Evolutionary conservation across 352 stramenopile genomes (phyloP).

Genomic region (Phytophthora podocarpi): DNA sequence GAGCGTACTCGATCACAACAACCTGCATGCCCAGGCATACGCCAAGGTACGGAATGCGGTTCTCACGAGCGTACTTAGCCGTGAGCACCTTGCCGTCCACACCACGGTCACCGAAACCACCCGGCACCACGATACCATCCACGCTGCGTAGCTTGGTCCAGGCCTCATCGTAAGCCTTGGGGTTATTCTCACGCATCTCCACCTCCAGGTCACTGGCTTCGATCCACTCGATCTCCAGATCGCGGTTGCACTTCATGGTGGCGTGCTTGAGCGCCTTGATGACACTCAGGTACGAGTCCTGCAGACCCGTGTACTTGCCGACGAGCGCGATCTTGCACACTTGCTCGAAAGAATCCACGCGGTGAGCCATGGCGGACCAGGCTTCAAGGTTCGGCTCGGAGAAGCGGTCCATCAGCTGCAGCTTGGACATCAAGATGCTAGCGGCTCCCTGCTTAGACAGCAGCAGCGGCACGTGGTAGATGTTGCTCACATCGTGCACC

Average conservation of each 20-base stretch:
- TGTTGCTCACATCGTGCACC: slow-evolving; percentile 99
- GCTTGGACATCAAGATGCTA: slow-evolving; percentile 93
- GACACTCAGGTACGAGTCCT: slow-evolving; percentile 99
- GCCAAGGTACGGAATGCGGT: slow-evolving; percentile 96
- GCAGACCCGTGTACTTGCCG: slow-evolving; percentile 99
- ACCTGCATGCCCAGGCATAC: slow-evolving; percentile 98
- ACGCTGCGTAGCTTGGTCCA: slow-evolving; percentile 94
- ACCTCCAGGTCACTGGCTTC: slow-evolving; percentile 96
- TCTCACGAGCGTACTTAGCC: slow-evolving; percentile 95
- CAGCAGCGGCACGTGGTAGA: slow-evolving; percentile 99
- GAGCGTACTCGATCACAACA: slow-evolving; percentile 97
- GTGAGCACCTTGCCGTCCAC: slow-evolving; percentile 98
- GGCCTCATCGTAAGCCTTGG: slow-evolving; percentile 76
- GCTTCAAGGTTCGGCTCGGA: slow-evolving; percentile 73
- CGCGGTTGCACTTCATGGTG: slow-evolving; percentile 93
- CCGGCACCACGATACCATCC: slow-evolving; percentile 97
- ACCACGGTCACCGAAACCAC: slow-evolving; percentile 98
- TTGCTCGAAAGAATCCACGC: slow-evolving; percentile 91
- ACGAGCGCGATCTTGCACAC: slow-evolving; percentile 98
- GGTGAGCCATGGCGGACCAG: slow-evolving; percentile 93
- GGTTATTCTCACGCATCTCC: slow-evolving; percentile 72
- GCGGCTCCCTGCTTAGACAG: slow-evolving; percentile 95
- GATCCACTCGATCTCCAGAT: slow-evolving; percentile 98
- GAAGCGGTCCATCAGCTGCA: slow-evolving; percentile 92
- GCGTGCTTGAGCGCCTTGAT: slow-evolving; percentile 97